Percentiles rank a stretch among this genome's conserved stretches.
These are phyloP conservation scores for Globisporangium polare DNA, from an alignment of 352 stramenopile genomes.

Conservation along the genomic window DNA sequence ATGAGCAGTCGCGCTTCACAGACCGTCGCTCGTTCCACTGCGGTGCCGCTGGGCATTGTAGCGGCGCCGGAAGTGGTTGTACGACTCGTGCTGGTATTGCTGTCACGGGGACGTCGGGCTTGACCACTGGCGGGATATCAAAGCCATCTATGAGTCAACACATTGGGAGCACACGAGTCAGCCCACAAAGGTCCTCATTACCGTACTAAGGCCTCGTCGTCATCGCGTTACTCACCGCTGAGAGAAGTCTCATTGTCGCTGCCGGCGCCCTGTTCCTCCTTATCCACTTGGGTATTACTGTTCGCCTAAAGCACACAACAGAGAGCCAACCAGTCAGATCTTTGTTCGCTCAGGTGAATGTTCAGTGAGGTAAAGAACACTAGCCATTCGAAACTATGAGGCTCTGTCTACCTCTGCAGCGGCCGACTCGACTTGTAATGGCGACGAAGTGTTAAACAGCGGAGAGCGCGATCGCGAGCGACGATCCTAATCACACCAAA, in stretches of 20 bases:
- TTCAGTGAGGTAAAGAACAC: no score
- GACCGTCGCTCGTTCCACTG: constrained; percentile 18
- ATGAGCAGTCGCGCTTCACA: constrained; percentile 21
- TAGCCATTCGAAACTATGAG: no score
- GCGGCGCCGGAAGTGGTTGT: background rate
- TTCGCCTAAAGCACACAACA: constrained; percentile 3
- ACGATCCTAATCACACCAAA: background rate
- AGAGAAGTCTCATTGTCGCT: constrained; percentile 5
- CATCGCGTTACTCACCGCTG: background rate
- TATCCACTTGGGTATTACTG: background rate
- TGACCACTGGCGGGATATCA: constrained; percentile 2
- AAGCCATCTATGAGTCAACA: constrained; percentile 7
- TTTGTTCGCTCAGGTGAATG: background rate
- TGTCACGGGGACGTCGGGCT: background rate
- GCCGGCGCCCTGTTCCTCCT: background rate
- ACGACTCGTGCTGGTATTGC: background rate
- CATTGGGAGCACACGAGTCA: background rate
- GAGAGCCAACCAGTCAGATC: background rate
- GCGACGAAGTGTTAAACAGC: background rate
- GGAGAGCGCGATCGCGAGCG: background rate
- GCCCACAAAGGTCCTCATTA: no score
- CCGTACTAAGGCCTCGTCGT: background rate
- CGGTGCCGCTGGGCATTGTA: background rate
- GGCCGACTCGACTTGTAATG: background rate
- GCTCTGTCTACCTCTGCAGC: background rate